Base-by-base conservation (phyloP, 768 basidiomycete species). In the Symmetrospora coprosmae region DNA sequence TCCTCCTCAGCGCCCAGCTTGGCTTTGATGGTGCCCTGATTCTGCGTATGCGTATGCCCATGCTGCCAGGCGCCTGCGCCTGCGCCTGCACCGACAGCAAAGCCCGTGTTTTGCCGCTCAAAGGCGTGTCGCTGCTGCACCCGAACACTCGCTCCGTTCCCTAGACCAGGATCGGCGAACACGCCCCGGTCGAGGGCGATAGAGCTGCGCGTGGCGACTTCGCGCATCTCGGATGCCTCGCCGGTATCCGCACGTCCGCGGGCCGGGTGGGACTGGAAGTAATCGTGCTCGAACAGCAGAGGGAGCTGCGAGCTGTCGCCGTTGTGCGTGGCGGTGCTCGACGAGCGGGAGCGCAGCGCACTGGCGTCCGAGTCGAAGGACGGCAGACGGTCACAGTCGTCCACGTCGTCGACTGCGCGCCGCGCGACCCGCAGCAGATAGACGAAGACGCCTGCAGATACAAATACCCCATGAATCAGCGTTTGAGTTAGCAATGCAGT, bases 361-460 rank as follows among this genome's bases (percentile, higher is more conserved):
- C 27, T 47, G 45, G 4, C 45, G 27, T 47, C 33, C 45, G 14
- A 7, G 19, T 46, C 45, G 11, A 40, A 37, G 23, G 51, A 37
- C 4, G 40, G 55, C 28, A 41, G 28, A 11, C 49, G 21, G 30
- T 58, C 55, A 2, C 5, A 6, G 21, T 60, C 58, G 28, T 50
- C 58, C 16, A 60, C 17, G 2, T 79, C 78, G 65, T 80, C 77
- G 25, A 82, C 80, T 1, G 80, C 80, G 63, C 71, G 66, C 14
- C 87, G 83, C 38, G 87, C 87, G 61, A 91, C 81, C 71, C 80
- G 77, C 47, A 84, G 81, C 49, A 91, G 77, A 73, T 91, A 91
- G 48, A 87, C 66, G 64, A 89, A 79, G 66, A 90, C 81, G 35
- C 75, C 69, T 53, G 51, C 19, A 34, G 11, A 11, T 11, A 11